Percentiles rank a stretch among this genome's conserved stretches.
These are phyloP conservation scores for Trichoderma guizhouense DNA, from an alignment of 2,329 filamentous ascomycete genomes.

Conservation along the genomic window DNA sequence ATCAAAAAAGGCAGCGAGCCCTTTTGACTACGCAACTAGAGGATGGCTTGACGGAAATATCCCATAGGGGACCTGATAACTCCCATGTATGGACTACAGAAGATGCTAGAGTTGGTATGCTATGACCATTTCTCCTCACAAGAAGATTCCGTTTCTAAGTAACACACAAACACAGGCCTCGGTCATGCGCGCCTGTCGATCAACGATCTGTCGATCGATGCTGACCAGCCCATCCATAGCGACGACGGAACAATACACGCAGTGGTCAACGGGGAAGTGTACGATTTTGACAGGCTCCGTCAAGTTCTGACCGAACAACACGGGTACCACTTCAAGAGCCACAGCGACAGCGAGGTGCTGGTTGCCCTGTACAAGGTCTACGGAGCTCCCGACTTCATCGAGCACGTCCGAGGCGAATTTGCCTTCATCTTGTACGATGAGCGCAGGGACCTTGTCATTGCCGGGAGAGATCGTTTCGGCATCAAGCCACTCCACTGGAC, in stretches of 20 bases:
- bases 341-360: neutral
- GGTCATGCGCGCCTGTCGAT: neutral
- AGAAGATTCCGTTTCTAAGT: neutral
- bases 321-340: neutral
- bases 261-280: neutral
- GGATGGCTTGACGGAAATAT: neutral
- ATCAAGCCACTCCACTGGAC: neutral
- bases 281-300: neutral
- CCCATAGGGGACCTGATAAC: neutral
- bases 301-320: neutral
- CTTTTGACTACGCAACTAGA: neutral
- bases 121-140: neutral
- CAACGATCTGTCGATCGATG: neutral
- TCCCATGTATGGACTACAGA: neutral
- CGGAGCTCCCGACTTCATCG: neutral
- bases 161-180: neutral
- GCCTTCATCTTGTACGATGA: neutral
- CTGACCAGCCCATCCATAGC: neutral
- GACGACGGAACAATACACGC: neutral
- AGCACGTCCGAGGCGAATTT: neutral
- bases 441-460: neutral
- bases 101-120: neutral
- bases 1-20: neutral
- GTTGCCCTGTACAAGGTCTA: neutral
- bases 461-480: neutral